phyloP scores from a whole-genome alignment of 1,139 yeast genomes.

The Taphrina pruni region DNA sequence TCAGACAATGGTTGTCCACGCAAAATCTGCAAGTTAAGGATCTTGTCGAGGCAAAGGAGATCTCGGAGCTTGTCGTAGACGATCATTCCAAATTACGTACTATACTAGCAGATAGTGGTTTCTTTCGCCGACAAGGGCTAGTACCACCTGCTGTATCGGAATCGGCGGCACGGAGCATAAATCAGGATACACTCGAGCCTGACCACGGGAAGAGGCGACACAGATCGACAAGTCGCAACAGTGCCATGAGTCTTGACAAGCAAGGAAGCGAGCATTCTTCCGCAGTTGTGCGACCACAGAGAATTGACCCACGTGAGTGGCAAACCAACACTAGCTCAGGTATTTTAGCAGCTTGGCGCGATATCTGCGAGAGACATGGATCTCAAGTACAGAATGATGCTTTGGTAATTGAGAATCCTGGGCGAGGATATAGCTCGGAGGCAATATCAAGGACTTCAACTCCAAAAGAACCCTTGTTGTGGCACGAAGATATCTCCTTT shows the following conservation, averaged over 20 bases:
- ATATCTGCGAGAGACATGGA: slow-evolving; percentile 30
- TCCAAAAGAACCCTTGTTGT: slow-evolving; percentile 10
- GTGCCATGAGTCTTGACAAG: slow-evolving; percentile 7
- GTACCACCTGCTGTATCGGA: neutral
- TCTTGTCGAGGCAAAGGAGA: neutral
- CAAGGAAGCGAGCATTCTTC: neutral
- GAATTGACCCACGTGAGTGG: slow-evolving; percentile 39
- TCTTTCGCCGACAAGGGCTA: slow-evolving; percentile 28
- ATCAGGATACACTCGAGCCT: neutral
- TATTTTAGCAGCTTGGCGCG: slow-evolving; percentile 44
- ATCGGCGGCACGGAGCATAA: neutral
- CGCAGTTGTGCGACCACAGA: neutral
- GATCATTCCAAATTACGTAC: neutral
- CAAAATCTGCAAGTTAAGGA: slow-evolving; percentile 1
- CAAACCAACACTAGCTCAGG: slow-evolving; percentile 39
- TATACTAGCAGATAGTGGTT: slow-evolving; percentile 14
- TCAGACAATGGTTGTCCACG: slow-evolving; percentile 14
- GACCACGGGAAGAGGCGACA: neutral
- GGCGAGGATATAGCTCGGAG: neutral
- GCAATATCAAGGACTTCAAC: neutral
- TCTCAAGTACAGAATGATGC: neutral
- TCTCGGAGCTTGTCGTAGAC: neutral
- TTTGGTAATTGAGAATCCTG: neutral
- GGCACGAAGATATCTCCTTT: slow-evolving; percentile 30
- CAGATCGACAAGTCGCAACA: slow-evolving; percentile 7